Conservation (phyloP, 1,139 yeast genomes). For the Meyerozyma athensensis region DNA sequence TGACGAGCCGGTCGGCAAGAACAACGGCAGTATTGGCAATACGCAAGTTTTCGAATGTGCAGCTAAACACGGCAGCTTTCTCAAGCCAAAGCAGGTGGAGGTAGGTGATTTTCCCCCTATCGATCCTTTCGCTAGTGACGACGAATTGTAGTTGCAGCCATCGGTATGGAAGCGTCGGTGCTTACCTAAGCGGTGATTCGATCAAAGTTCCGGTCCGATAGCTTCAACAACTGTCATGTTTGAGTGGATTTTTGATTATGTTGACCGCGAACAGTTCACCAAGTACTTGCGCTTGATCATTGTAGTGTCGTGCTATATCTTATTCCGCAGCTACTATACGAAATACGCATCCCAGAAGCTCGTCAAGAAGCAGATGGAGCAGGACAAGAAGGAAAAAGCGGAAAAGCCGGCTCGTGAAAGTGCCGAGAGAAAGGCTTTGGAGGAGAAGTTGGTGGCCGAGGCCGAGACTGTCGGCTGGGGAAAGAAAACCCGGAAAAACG, state of each 20-base stretch:
- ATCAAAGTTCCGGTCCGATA: not conserved
- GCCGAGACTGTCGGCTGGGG: constrained; percentile 72
- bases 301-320: constrained; percentile 31
- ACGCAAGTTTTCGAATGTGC: constrained; percentile 30
- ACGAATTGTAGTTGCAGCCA: constrained; percentile 17
- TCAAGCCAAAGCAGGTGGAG: constrained; percentile 45
- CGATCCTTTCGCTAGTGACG: constrained; percentile 38
- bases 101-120: constrained; percentile 51
- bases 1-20: constrained; percentile 47
- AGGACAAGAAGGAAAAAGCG: constrained; percentile 41
- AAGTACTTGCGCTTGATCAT: constrained; percentile 38
- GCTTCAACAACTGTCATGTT: constrained; percentile 17
- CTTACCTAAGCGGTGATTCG: constrained; percentile 1
- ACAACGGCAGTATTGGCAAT: constrained; percentile 37
- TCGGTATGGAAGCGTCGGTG: not conserved
- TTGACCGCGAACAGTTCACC: constrained; percentile 29
- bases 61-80: constrained; percentile 46
- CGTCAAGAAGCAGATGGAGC: constrained; percentile 43
- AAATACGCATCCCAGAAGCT: constrained; percentile 36
- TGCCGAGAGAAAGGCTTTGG: constrained; percentile 25
- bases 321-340: constrained; percentile 34
- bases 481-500: constrained; percentile 58
- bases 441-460: constrained; percentile 31
- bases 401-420: constrained; percentile 30
- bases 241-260: constrained; percentile 33